Percentiles rank a stretch among this genome's conserved stretches.
phyloP scores from a whole-genome alignment of 768 basidiomycete species.

The Suillus lakei region DNA sequence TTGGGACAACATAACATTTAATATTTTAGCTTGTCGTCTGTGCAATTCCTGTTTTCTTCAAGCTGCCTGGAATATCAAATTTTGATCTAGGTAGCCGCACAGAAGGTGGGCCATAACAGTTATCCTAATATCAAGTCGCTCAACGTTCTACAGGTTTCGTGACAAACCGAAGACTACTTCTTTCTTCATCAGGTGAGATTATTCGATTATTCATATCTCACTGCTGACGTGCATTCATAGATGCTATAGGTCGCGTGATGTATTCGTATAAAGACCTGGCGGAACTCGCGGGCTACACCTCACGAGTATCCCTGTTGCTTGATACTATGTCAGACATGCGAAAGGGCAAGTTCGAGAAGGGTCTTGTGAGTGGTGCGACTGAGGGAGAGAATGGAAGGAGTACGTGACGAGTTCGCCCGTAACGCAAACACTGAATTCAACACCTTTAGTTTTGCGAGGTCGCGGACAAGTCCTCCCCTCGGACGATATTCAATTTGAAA shows the following conservation, averaged over 20 bases:
- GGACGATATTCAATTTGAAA: constrained; percentile 89
- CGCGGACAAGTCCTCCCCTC: constrained; percentile 82
- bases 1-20: constrained; percentile 14
- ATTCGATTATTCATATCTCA: constrained; percentile 4
- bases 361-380: constrained; percentile 74
- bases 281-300: constrained; percentile 95
- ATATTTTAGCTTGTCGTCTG: constrained; percentile 73
- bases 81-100: constrained; percentile 86
- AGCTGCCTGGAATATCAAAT: constrained; percentile 68
- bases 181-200: constrained; percentile 80
- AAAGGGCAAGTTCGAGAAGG: constrained; percentile 86
- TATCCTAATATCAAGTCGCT: background rate
- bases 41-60: constrained; percentile 93
- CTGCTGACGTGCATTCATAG: constrained; percentile 38
- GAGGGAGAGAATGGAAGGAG: constrained; percentile 78
- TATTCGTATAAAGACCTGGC: constrained; percentile 97
- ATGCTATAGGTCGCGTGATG: constrained; percentile 96
- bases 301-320: constrained; percentile 85
- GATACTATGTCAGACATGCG: constrained; percentile 91
- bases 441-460: constrained; percentile 67
- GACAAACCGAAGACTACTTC: constrained; percentile 88
- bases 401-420: constrained; percentile 40
- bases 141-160: constrained; percentile 72
- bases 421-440: constrained; percentile 5
- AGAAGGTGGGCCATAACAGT: constrained; percentile 61